These are phyloP conservation scores for Chrysoporthe deuterocubensis DNA, from an alignment of 2,329 filamentous ascomycete genomes.

Conservation along the genomic window DNA sequence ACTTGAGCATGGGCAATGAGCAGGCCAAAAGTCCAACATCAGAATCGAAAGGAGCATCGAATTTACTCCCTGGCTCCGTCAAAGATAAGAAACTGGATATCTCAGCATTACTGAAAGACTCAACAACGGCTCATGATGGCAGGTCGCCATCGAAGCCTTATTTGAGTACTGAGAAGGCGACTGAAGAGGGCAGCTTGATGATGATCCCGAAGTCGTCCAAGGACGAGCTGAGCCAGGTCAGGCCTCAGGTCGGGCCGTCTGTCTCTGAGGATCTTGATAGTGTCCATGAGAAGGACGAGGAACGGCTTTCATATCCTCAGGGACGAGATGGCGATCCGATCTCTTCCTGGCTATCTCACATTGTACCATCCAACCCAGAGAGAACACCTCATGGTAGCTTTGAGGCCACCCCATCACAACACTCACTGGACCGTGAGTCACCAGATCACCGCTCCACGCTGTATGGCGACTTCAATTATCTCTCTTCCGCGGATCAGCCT, in stretches of 20 bases:
- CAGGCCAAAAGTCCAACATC: not conserved
- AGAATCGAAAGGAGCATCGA: not conserved
- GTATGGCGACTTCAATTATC: not conserved
- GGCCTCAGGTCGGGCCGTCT: not conserved
- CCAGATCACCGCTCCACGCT: not conserved
- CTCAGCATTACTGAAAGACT: not conserved
- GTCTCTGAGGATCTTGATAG: not conserved
- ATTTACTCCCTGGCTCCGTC: not conserved
- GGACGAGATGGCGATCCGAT: not conserved
- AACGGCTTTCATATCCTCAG: not conserved
- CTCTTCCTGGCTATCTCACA: not conserved
- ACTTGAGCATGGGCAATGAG: not conserved
- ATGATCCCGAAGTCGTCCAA: not conserved
- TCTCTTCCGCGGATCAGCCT: not conserved
- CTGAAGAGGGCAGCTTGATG: not conserved
- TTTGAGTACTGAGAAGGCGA: not conserved
- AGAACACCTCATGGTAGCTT: not conserved
- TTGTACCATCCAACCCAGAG: not conserved
- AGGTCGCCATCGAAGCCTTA: not conserved
- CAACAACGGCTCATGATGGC: not conserved
- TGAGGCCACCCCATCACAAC: not conserved
- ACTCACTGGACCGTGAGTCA: not conserved
- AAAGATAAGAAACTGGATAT: not conserved
- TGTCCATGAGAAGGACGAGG: not conserved
- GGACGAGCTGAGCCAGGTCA: not conserved